Conservation (phyloP, 2,329 filamentous ascomycete genomes). For the Fusarium goolgardi region DNA sequence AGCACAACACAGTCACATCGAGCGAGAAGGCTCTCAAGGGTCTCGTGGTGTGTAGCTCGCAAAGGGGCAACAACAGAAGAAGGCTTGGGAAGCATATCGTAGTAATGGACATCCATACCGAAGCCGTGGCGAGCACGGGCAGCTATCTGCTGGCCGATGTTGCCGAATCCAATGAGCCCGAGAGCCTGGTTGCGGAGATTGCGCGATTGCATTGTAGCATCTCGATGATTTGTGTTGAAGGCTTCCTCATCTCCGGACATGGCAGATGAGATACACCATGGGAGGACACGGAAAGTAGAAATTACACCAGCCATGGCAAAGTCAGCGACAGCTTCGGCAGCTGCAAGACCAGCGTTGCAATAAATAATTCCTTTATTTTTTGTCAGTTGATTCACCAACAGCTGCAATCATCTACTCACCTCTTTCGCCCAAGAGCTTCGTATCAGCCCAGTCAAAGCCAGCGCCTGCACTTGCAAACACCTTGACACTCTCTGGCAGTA, state of each 20-base stretch:
- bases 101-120: constrained; percentile 74
- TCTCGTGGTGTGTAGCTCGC: constrained; percentile 61
- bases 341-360: constrained; percentile 77
- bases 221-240: constrained; percentile 70
- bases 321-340: constrained; percentile 79
- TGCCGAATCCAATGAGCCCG: constrained; percentile 76
- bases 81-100: constrained; percentile 66
- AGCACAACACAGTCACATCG: constrained; percentile 70
- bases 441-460: constrained; percentile 75
- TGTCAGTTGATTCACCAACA: constrained; percentile 3
- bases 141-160: constrained; percentile 72
- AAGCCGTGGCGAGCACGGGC: constrained; percentile 64
- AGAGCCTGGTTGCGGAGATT: constrained; percentile 72
- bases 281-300: constrained; percentile 74
- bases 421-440: constrained; percentile 67
- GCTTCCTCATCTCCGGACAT: constrained; percentile 49
- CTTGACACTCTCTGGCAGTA: constrained; percentile 66
- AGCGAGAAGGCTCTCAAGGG: constrained; percentile 63
- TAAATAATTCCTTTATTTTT: constrained; percentile 68
- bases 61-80: constrained; percentile 55
- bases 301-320: constrained; percentile 76
- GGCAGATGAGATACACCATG: constrained; percentile 71
- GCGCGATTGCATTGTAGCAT: constrained; percentile 68
- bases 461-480: constrained; percentile 75
- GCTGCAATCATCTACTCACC: constrained; percentile 54